These are phyloP conservation scores for Akanthomyces uredinophilus DNA, from an alignment of 2,329 filamentous ascomycete species.

Conservation along the genomic window DNA sequence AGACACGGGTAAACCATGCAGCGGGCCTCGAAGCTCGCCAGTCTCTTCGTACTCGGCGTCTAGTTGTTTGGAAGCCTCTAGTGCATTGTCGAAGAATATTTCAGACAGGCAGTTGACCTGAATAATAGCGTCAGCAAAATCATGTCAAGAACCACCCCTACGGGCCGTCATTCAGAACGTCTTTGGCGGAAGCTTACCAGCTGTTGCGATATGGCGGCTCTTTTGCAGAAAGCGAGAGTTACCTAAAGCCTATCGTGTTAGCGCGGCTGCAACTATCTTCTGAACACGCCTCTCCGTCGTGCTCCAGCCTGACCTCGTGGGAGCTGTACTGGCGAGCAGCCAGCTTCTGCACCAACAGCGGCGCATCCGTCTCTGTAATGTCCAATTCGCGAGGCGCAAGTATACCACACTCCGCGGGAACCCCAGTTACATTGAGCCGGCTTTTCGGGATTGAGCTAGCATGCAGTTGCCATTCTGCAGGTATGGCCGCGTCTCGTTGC, in stretches of 20 bases:
- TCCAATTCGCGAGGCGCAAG: not conserved
- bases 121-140: not conserved
- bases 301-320: not conserved
- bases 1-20: not conserved
- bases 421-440: not conserved
- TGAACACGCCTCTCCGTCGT: too few species aligned
- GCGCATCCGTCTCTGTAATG: not conserved
- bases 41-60: not conserved
- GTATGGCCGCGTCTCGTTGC: not conserved
- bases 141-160: too few species aligned
- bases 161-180: not conserved
- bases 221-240: not conserved
- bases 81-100: not conserved
- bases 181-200: not conserved
- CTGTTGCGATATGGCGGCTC: not conserved
- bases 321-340: not conserved
- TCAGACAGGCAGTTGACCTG: not conserved
- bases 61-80: not conserved
- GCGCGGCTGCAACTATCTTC: not conserved
- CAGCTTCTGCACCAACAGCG: not conserved
- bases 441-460: not conserved
- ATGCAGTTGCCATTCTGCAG: not conserved
- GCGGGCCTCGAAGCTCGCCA: not conserved
- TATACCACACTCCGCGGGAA: not conserved
- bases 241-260: not conserved